Percentiles rank a stretch among this genome's conserved stretches.
Conservation (phyloP, 306 rosid genomes). For the Lathyrus sativus region DNA sequence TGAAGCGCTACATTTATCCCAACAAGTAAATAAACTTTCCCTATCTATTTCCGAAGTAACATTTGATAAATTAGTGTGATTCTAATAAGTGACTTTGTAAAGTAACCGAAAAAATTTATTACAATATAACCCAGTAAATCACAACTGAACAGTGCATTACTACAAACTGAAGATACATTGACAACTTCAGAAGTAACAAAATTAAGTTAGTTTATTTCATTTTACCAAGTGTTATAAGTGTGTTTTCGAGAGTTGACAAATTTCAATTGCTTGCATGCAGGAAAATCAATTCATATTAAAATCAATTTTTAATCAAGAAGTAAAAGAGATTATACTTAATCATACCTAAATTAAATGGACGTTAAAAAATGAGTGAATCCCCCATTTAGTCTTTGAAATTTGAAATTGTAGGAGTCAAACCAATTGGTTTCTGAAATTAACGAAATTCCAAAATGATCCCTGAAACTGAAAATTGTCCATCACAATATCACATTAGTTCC, state of each 20-base stretch:
- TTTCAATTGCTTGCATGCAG: constrained; percentile 11
- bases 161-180: constrained; percentile 17
- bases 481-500: not conserved
- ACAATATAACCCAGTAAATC: not conserved
- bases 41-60: constrained; percentile 7
- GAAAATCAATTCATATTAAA: constrained; percentile 18
- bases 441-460: constrained; percentile 9
- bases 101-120: not conserved
- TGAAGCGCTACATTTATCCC: not conserved
- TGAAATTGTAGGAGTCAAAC: not conserved
- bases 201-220: constrained; percentile 24
- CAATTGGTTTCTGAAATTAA: not conserved
- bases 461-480: constrained; percentile 3
- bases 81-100: constrained; percentile 10
- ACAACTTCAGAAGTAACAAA: constrained; percentile 22
- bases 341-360: not conserved
- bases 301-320: constrained; percentile 14
- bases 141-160: constrained; percentile 31
- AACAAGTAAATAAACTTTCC: constrained; percentile 17
- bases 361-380: not conserved
- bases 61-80: constrained; percentile 1
- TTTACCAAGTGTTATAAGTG: not conserved
- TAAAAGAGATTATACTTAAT: constrained; percentile 9
- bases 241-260: not conserved
- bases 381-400: not conserved